Conservation (phyloP, 257 asterid genomes). For the Dorcoceras hygrometricum region DNA sequence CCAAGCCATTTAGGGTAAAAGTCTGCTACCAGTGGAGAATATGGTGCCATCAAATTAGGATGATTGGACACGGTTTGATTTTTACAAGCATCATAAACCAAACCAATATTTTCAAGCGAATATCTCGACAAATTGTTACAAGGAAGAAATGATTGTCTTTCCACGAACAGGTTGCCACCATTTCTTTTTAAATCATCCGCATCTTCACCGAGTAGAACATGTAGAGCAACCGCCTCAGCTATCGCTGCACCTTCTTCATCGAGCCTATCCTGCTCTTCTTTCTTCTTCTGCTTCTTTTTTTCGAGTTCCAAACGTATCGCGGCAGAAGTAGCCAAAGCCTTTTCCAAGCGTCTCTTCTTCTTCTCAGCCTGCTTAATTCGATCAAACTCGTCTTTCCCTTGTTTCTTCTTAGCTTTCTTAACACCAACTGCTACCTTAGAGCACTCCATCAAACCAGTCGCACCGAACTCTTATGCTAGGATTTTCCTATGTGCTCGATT, state of each 20-base stretch:
- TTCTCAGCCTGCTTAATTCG: slow-evolving; percentile 87
- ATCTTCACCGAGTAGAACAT: slow-evolving; percentile 79
- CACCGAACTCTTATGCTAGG: slow-evolving; percentile 22
- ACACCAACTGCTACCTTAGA: slow-evolving; percentile 45
- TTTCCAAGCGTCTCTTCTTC: slow-evolving; percentile 80
- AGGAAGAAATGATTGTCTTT: slow-evolving; percentile 34
- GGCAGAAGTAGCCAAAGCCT: slow-evolving; percentile 86
- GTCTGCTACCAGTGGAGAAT: slow-evolving; percentile 26
- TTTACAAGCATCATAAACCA: slow-evolving; percentile 25
- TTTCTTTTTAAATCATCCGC: slow-evolving; percentile 49
- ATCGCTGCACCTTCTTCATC: slow-evolving; percentile 86
- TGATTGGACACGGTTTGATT: slow-evolving; percentile 31
- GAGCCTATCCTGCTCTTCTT: slow-evolving; percentile 82
- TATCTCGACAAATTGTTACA: slow-evolving; percentile 35
- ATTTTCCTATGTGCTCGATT: slow-evolving; percentile 15
- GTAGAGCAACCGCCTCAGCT: slow-evolving; percentile 87
- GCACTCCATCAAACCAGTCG: slow-evolving; percentile 50
- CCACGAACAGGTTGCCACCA: slow-evolving; percentile 32
- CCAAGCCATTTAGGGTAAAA: slow-evolving; percentile 31
- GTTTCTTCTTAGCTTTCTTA: slow-evolving; percentile 77
- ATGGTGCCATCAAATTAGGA: slow-evolving; percentile 23
- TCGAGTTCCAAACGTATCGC: slow-evolving; percentile 75
- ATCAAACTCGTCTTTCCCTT: slow-evolving; percentile 70
- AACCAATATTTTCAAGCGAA: slow-evolving; percentile 30
- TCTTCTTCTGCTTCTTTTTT: slow-evolving; percentile 75